Evolutionary conservation across 306 rosid species (phyloP), one percentile per base, ranked within the genome.

Genomic region (Mimosa pudica): DNA sequence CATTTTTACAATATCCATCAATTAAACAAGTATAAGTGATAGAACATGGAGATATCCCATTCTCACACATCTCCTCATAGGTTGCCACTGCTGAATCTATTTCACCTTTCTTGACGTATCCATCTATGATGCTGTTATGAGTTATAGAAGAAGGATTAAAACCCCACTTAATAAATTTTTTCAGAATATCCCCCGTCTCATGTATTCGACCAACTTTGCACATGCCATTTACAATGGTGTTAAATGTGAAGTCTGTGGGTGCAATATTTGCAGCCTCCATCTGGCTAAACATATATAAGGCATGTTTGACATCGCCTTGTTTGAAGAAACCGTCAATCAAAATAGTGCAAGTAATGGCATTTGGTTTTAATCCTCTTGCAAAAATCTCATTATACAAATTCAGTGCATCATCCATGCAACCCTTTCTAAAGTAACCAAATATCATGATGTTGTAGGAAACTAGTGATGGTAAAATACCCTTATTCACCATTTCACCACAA

Each of bases 391-490:
- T 68, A 61, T 80, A 58, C 77, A 90, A 48, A 61, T 47, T 65
- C 46, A 67, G 63, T 36, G 97, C 96, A 12, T 49, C 76, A 77
- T 88, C 90, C 89, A 89, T 77, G 78, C 78, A 72, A 55, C 91
- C 89, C 57, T 52, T 79, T 80, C 78, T 86, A 83, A 97, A 89
- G 79, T 88, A 84, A 64, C 97, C 91, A 78, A 81, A 86, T 63
- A 90, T 90, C 82, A 89, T 85, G 84, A 70, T 74, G 85, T 89
- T 92, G 88, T 85, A 92, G 20, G 98, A 91, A 81, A 81, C 89
- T 3, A 84, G 55, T 16, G 83, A 81, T 61, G 93, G 92, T 42
- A 66, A 41, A 74, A 89, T 80, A 80, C 92, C 95, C 60, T 71
- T 84, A 70, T 63, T 41, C 47, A 78, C 66, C 98, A 89, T 92